Evolutionary conservation across 2,329 filamentous ascomycete species (phyloP), one percentile per base, ranked within the genome.

Genomic region (Botrytis elliptica): DNA sequence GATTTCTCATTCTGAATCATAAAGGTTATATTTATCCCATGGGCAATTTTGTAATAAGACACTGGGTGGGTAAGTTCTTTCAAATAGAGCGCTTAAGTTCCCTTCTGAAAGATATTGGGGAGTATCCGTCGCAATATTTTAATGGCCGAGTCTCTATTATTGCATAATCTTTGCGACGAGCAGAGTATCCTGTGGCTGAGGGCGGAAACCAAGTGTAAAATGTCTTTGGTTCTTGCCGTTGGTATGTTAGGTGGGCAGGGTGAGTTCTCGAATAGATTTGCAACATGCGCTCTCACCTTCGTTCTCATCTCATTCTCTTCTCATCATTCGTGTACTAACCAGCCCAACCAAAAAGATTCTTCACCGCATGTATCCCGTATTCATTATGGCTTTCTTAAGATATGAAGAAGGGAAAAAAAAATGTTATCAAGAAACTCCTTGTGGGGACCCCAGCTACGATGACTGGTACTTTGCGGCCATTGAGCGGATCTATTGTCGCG

Each of bases 21-120:
- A 55, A 55, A 6, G 18, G 5, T 6, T 16, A 4, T 22, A 18
- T 18, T 1, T 1, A 0, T 9, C 1, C 0, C 0, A 55, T 55
- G 18, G 20, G 25, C 14, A 12, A 40, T 42, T 0, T 9, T 52
- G 8, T n/a, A 14, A n/a, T n/a, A 18, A 4, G 29, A 66, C 49
- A 49, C 16, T 33, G 14, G 16, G 16, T 22, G 14, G 16, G 29
- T 38, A 8, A 10, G 33, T 33, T 33, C 33, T n/a, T n/a, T 20
- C 16, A 2, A 14, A 3, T 40, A 18, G n/a, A 4, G 8, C 16
- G 3, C 6, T 55, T 33, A 0, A 20, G n/a, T 20, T 38, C 36
- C 6, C 2, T 29, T 42, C 5, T 29, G 7, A 6, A 55, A 46
- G 8, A 67, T 3, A 40, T 25, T 16, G 5, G 7, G 29, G 29